Evolutionary conservation across 164 flowering plant genomes (phyloP), one percentile per base, ranked within the genome.

Genomic region (Aristolochia fimbriata): DNA sequence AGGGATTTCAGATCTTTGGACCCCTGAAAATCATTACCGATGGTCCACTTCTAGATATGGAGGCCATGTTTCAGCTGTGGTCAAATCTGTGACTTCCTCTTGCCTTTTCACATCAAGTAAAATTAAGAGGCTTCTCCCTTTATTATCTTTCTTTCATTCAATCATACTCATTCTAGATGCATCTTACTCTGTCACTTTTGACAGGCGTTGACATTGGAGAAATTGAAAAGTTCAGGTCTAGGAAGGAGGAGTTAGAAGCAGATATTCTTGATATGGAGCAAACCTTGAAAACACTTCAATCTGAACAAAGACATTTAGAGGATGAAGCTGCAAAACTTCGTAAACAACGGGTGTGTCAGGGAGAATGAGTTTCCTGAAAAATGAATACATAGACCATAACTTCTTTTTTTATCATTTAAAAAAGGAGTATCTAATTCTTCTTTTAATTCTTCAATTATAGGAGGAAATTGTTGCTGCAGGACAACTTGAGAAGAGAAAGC

Each of bases 1-100:
- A 70, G 83, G 87, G 57, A 81, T 94, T 66, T 60, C 58, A 22
- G 93, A 94, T 74, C 82, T 85, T 70, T 94, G 99, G 99, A 94
- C 97, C 45, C 99, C 99, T 23, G 91, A 86, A 50, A 88, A 80
- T 74, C 99, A 94, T 68, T 94, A 91, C 55, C 65, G 82, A 55
- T 94, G 99, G 99, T 60, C 78, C 27, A 62, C 4, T 17, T 94
- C 99, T 41, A 79, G 99, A 78, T 94, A 94, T 77, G 90, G 91
- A 60, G 78, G 72, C 67, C 95, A 91, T 78, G 70, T 81, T 50
- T 88, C 99, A 49, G 95, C 78, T 25, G 75, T 68, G 73, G 89
- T 88, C 16, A 86, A 86, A 41, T 33, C 82, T 22, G 93, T 94
- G 54, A 13, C 55, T 52, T 77, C 62, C 20, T 83, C 95, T 22